Evolutionary conservation across 345 rosid genomes (phyloP), one percentile per base, ranked within the genome.

Genomic region (Psidium guajava): DNA sequence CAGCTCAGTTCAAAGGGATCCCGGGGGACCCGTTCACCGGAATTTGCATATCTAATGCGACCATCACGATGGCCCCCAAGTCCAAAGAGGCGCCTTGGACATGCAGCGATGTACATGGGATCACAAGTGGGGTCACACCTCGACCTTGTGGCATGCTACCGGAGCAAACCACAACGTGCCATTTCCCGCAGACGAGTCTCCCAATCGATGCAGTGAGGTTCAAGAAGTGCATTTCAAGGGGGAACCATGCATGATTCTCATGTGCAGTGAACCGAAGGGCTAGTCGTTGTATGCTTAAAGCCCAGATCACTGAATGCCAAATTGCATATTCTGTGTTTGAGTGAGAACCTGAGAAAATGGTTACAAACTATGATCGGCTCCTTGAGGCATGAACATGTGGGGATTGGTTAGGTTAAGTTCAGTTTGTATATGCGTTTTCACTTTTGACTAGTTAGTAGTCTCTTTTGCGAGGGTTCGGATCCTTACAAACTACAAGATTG

Each of bases 21-120:
- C 84, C 91, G 1, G 92, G 92, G 2, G 93, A 94, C 74, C 93
- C 94, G 0, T 94, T 95, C 57, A 93, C 92, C 25, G 93, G 89
- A 21, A 95, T 95, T 50, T 95, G 97, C 86, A 93, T 94, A 42
- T 93, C 96, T 3, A 95, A 95, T 85, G 94, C 88, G 18, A 94
- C 93, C 16, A 91, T 95, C 82, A 86, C 91, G 8, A 75, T 95
- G 93, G 90, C 95, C 42, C 88, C 89, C 0, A 89, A 92, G 89
- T 89, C 92, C 5, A 94, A 95, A 91, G 89, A 95, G 89, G 89
- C 89, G 86, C 93, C 93, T 0, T 95, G 96, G 98, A 91, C 94
- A 12, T 95, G 95, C 87, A 85, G 91, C 22, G 92, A 95, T 59
- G 75, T 95, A 16, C 86, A 83, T 8, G 96, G 98, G 82, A 89